Evolutionary conservation across 2,329 filamentous ascomycete species (phyloP).

Genomic region (Neoascochyta sp.): DNA sequence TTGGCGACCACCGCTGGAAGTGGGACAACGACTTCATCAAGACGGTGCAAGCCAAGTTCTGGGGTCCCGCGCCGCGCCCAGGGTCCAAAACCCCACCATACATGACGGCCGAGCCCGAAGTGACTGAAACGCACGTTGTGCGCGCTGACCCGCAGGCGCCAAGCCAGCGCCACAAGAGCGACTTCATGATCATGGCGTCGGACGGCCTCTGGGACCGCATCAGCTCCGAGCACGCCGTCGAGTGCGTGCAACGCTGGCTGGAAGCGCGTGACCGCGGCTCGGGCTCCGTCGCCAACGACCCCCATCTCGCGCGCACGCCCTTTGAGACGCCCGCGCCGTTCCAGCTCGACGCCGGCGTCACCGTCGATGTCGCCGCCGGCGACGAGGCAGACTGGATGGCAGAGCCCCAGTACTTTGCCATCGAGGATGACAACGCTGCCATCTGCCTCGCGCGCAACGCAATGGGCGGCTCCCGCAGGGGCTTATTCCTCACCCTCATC

Average conservation of each 20-base stretch:
- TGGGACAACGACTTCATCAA: slow-evolving; percentile 54
- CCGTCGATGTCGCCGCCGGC: slow-evolving; percentile 33
- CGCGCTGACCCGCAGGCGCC: slow-evolving; percentile 22
- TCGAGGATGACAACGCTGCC: slow-evolving; percentile 52
- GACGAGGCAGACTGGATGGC: slow-evolving; percentile 42
- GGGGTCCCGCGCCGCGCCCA: slow-evolving; percentile 47
- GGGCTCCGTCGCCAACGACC: slow-evolving; percentile 17
- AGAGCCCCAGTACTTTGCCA: slow-evolving; percentile 44
- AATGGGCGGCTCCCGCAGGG: slow-evolving; percentile 47
- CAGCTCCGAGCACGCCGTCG: slow-evolving; percentile 55
- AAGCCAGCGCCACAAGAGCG: slow-evolving; percentile 27
- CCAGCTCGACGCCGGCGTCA: slow-evolving; percentile 31
- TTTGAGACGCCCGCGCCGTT: slow-evolving; percentile 7
- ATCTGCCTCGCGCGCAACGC: slow-evolving; percentile 53
- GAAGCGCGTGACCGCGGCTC: slow-evolving; percentile 33
- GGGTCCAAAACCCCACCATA: slow-evolving; percentile 59
- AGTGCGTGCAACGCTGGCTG: slow-evolving; percentile 56
- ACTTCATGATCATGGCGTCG: slow-evolving; percentile 63
- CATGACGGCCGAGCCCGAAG: slow-evolving; percentile 62
- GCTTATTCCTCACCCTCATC: slow-evolving; percentile 41
- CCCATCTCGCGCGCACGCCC: slow-evolving; percentile 7
- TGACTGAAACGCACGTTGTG: slow-evolving; percentile 55
- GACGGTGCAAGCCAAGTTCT: slow-evolving; percentile 47
- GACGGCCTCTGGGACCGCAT: slow-evolving; percentile 66
- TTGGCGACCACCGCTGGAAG: slow-evolving; percentile 68